phyloP scores from a whole-genome alignment of 805 yeast species.

The Starmera dryadoides region DNA sequence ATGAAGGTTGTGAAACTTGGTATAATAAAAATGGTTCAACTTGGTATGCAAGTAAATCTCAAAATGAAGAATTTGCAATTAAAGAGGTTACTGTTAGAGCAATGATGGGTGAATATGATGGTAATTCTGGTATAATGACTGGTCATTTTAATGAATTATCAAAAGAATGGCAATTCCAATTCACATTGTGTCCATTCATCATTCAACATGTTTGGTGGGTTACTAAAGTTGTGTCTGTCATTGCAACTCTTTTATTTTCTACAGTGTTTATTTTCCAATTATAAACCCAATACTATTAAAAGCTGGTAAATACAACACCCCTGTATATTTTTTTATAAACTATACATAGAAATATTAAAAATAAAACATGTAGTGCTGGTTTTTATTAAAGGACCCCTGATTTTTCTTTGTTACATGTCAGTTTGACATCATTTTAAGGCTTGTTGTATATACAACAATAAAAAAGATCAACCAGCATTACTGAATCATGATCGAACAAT shows the following conservation, averaged over 20 bases:
- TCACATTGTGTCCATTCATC: slow-evolving; percentile 69
- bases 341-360: too few relatives aligned
- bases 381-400: too few relatives aligned
- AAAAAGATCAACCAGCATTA: too few relatives aligned
- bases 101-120: slow-evolving; percentile 95
- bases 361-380: too few relatives aligned
- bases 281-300: slow-evolving; percentile 25
- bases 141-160: slow-evolving; percentile 49
- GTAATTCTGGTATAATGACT: slow-evolving; percentile 79
- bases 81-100: slow-evolving; percentile 82
- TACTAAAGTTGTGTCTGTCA: slow-evolving; percentile 45
- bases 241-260: slow-evolving; percentile 34
- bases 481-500: too few relatives aligned
- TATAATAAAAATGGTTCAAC: slow-evolving; percentile 43
- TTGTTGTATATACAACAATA: too few relatives aligned
- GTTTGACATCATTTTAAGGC: too few relatives aligned
- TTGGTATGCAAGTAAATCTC: slow-evolving; percentile 54
- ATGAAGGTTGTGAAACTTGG: slow-evolving; percentile 79
- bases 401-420: too few relatives aligned
- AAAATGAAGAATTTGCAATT: slow-evolving; percentile 30
- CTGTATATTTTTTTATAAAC: too few relatives aligned
- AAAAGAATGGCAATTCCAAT: slow-evolving; percentile 58
- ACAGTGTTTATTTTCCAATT: slow-evolving; percentile 12
- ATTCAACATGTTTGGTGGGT: slow-evolving; percentile 97
- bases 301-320: slow-evolving; percentile 80